Conservation (phyloP, 805 yeast genomes). For the Saccharomycopsis vini region DNA sequence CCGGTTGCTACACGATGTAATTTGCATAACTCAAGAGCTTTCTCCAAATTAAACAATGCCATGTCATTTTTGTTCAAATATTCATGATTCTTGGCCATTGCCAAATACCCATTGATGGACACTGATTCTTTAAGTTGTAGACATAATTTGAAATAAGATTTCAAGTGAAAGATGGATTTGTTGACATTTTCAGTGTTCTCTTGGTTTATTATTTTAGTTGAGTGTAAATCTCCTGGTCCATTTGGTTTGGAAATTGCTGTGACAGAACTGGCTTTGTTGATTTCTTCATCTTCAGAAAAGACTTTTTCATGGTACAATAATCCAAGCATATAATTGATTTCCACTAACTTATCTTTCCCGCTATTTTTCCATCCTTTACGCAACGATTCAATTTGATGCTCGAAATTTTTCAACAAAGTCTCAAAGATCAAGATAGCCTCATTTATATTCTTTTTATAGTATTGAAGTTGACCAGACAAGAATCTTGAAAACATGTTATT, state of each 20-base stretch:
- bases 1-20: constrained; percentile 25
- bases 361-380: background rate
- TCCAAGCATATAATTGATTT: constrained; percentile 71
- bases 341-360: constrained; percentile 54
- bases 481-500: constrained; percentile 60
- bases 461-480: constrained; percentile 82
- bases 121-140: constrained; percentile 48
- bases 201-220: constrained; percentile 18
- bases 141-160: constrained; percentile 58
- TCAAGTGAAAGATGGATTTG: constrained; percentile 57
- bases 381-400: constrained; percentile 4
- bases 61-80: constrained; percentile 48
- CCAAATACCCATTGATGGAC: constrained; percentile 53
- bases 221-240: constrained; percentile 13
- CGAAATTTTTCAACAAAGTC: constrained; percentile 40
- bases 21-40: constrained; percentile 46
- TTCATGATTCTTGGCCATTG: constrained; percentile 66
- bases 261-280: constrained; percentile 4
- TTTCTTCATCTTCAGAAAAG: constrained; percentile 16
- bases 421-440: constrained; percentile 87
- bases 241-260: constrained; percentile 17
- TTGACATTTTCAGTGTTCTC: constrained; percentile 26
- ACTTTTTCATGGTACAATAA: constrained; percentile 53
- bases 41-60: constrained; percentile 54
- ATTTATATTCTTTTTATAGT: constrained; percentile 60